Evolutionary conservation across 495 filamentous ascomycete genomes (phyloP), one percentile per base, ranked within the genome.

Genomic region (Pyrenula aspistea): DNA sequence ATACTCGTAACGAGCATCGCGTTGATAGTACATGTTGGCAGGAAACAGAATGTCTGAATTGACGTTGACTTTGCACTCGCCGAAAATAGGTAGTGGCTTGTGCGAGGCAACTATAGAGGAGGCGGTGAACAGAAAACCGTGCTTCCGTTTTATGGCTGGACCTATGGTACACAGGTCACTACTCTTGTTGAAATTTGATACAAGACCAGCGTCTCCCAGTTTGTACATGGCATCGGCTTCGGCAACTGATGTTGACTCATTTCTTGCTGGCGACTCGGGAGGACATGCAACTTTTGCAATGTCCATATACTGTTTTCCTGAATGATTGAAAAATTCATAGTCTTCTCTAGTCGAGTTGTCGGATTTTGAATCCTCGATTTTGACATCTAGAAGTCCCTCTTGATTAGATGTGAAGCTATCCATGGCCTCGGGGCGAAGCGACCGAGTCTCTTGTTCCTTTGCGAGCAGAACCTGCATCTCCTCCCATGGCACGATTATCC

Each of bases 41-140:
- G 88, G 88, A 55, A 93, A 81, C 22, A 91, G 75, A 59, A 92
- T 73, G 57, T 92, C 88, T 65, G 88, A 90, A 70, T 90, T 91
- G 54, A 85, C 79, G 47, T 79, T 77, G 51, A 90, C 73, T 66
- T 93, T 92, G 63, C 79, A 85, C 53, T 85, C 87, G 53, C 86
- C 80, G 61, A 93, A 91, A 19, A 90, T 66, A 0, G 88, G 88
- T 24, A 89, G 72, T 25, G 90, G 71, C 36, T 75, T 72, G 59
- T 76, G 70, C 22, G 80, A 81, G 2, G 78, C 73, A 3, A 73
- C 63, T 57, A 84, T 72, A 23, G 73, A 78, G 47, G 86, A 71
- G 21, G 87, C 83, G 50, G 83, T 74, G 55, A 85, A 81, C 48
- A 92, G 80, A 53, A 84, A 83, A 42, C 88, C 88, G 61, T 89